These are phyloP conservation scores for Yamagishiella unicocca DNA, from an alignment of 139 green algal species.

Conservation along the genomic window DNA sequence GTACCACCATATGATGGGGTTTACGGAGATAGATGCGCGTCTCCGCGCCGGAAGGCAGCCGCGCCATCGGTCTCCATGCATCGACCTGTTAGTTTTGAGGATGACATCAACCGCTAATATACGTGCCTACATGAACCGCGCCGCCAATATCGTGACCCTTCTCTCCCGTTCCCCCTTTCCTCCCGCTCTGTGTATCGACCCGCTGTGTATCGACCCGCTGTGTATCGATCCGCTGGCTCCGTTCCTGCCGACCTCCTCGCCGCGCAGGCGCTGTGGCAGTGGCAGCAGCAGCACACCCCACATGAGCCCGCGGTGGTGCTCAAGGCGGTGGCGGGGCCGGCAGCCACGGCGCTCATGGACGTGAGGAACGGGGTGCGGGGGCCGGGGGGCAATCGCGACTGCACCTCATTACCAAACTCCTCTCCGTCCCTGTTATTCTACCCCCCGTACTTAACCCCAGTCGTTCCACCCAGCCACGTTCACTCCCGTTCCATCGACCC, in stretches of 20 bases:
- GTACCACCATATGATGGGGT: too few species aligned
- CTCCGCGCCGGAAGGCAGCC: too few species aligned
- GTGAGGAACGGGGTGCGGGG: background rate
- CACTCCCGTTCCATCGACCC: background rate
- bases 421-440: background rate
- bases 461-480: background rate
- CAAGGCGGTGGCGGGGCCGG: conserved; percentile 34
- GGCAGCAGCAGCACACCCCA: conserved; percentile 30
- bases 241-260: background rate
- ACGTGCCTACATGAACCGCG: too few species aligned
- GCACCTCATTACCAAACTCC: background rate
- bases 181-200: too few species aligned
- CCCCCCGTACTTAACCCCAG: background rate
- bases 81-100: too few species aligned
- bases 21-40: too few species aligned
- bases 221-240: background rate
- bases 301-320: conserved; percentile 14
- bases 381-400: background rate
- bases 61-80: too few species aligned
- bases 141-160: too few species aligned
- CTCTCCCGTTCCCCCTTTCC: too few species aligned
- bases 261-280: conserved; percentile 35
- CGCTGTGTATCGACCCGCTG: too few species aligned
- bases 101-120: too few species aligned
- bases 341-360: conserved; percentile 30